These are phyloP conservation scores for Fomitiporia mediterranea DNA, from an alignment of 1,284 basidiomycete genomes.

Conservation along the genomic window DNA sequence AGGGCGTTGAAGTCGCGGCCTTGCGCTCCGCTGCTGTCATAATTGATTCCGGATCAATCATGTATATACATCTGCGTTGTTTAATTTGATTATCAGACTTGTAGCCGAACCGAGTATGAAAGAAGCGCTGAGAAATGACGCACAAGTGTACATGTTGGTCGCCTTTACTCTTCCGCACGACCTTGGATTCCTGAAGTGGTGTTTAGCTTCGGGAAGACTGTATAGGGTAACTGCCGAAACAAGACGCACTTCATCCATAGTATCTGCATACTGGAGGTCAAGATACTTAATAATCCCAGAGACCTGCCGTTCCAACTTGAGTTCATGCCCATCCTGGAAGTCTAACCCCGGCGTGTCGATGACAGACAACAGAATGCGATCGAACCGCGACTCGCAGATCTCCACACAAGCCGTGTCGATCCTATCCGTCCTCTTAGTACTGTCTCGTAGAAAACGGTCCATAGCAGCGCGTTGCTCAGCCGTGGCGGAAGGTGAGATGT, in stretches of 20 bases:
- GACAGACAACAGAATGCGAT: constrained; percentile 67
- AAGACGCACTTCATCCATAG: constrained; percentile 69
- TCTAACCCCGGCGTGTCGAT: constrained; percentile 81
- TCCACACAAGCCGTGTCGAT: constrained; percentile 68
- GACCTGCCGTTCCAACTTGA: constrained; percentile 72
- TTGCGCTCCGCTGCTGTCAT: constrained; percentile 48
- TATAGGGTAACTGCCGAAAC: not conserved
- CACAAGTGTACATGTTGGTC: constrained; percentile 83
- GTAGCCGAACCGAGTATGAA: constrained; percentile 8
- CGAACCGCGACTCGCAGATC: constrained; percentile 74
- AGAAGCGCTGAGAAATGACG: constrained; percentile 28
- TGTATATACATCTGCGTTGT: constrained; percentile 81
- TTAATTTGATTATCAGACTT: constrained; percentile 22
- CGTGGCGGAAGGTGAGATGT: constrained; percentile 66
- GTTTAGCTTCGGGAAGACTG: constrained; percentile 2
- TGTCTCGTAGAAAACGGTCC: constrained; percentile 53
- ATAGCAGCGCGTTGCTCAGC: constrained; percentile 61
- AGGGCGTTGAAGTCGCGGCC: constrained; percentile 25
- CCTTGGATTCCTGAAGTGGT: constrained; percentile 68
- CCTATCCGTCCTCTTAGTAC: constrained; percentile 50
- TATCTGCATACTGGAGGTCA: constrained; percentile 74
- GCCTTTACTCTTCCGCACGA: constrained; percentile 75
- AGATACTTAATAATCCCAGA: constrained; percentile 66
- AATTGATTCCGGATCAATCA: constrained; percentile 74
- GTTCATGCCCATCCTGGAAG: constrained; percentile 62